A percentile compares a stretch with the other conserved stretches of the same genome.
Evolutionary conservation across 2,329 filamentous ascomycete genomes (phyloP).

Genomic region (Madurella fahalii): DNA sequence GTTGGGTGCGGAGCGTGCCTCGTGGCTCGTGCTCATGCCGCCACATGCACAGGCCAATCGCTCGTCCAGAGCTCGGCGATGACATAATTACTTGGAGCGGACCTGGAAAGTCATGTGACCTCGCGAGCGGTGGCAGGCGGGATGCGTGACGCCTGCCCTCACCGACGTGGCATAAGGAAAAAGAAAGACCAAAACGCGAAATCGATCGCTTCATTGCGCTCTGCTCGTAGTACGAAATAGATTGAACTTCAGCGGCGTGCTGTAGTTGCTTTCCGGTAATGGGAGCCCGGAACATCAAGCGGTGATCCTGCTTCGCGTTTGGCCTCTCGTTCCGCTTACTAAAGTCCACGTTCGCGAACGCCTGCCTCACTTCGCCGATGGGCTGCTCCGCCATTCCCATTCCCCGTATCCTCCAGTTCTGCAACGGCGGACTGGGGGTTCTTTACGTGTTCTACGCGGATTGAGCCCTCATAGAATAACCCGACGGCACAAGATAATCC

Average conservation of each 20-base stretch:
- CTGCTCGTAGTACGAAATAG: neutral
- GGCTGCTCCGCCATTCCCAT: neutral
- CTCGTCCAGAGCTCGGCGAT: conserved; percentile 3
- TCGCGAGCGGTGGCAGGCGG: conserved; percentile 8
- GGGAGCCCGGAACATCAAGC: neutral
- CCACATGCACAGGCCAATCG: conserved; percentile 3
- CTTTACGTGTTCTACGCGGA: neutral
- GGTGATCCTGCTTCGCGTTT: neutral
- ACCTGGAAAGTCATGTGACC: conserved; percentile 11
- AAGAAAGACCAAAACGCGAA: neutral
- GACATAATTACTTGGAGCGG: conserved; percentile 13
- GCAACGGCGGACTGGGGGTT: too few relatives aligned
- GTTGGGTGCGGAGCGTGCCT: too few relatives aligned
- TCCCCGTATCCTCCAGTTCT: neutral
- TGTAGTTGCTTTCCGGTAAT: neutral
- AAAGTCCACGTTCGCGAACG: too few relatives aligned
- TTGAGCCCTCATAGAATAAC: neutral
- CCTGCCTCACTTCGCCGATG: too few relatives aligned
- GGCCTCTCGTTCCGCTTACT: too few relatives aligned
- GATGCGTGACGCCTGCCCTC: neutral
- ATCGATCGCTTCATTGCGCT: neutral
- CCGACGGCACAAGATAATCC: neutral
- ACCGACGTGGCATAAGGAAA: neutral
- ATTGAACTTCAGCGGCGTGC: neutral
- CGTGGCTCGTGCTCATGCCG: neutral